A percentile compares a stretch with the other conserved stretches of the same genome.
Conservation (phyloP, 176 grass and related monocot genomes). For the Carex myosuroides region DNA sequence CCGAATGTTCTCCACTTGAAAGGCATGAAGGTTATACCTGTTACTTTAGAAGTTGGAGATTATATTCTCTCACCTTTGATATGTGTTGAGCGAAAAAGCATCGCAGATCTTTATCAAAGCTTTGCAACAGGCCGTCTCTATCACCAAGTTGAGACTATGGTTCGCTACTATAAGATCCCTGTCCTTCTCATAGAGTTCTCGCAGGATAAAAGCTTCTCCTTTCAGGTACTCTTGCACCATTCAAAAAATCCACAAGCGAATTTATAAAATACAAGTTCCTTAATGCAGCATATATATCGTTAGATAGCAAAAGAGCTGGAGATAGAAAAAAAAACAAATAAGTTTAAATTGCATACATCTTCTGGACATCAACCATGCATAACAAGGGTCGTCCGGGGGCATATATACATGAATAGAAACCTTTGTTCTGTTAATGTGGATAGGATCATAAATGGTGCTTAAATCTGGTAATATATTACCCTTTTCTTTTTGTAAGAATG, state of each 20-base stretch:
- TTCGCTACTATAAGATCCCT: slow-evolving; percentile 89
- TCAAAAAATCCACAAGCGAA: not conserved
- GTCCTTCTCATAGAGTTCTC: slow-evolving; percentile 96
- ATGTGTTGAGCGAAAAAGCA: slow-evolving; percentile 96
- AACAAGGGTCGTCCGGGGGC: not conserved
- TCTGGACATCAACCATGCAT: too few relatives aligned
- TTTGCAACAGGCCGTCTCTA: slow-evolving; percentile 94
- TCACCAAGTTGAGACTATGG: slow-evolving; percentile 84
- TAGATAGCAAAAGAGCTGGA: not conserved
- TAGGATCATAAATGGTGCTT: not conserved
- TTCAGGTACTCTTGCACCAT: slow-evolving; percentile 52
- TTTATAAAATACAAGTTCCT: not conserved
- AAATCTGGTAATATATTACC: not conserved
- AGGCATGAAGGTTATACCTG: slow-evolving; percentile 76
- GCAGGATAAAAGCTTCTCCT: slow-evolving; percentile 95
- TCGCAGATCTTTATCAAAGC: slow-evolving; percentile 82
- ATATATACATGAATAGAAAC: not conserved
- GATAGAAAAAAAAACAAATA: not conserved
- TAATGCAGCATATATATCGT: not conserved
- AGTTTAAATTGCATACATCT: not conserved
- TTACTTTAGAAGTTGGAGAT: slow-evolving; percentile 90
- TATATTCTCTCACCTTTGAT: slow-evolving; percentile 94
- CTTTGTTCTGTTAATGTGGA: not conserved
- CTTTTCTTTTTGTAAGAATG: not conserved
- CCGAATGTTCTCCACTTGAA: slow-evolving; percentile 93